Conservation (phyloP, 805 yeast species). For the Gaillardinia entomophila region DNA sequence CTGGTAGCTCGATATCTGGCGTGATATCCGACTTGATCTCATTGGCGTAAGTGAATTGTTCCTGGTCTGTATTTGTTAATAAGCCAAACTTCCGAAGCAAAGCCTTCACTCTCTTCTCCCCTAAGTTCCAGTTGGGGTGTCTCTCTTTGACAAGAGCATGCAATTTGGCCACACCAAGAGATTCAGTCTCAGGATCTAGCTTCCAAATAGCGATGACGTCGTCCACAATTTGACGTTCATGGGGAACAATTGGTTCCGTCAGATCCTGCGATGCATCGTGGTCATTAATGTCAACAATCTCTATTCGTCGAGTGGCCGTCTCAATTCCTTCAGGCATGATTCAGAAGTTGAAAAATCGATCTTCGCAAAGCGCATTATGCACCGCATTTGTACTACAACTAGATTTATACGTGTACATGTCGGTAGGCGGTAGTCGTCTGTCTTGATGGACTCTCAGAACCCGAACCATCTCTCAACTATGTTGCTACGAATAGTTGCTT, state of each 20-base stretch:
- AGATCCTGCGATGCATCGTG: constrained; percentile 10
- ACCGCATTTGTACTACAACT: too few relatives aligned
- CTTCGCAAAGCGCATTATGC: too few relatives aligned
- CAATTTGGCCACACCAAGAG: constrained; percentile 49
- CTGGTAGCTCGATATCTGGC: constrained; percentile 38
- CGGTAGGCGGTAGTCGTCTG: too few relatives aligned
- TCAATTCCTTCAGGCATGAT: not conserved
- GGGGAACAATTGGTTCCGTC: constrained; percentile 39
- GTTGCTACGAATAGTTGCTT: not conserved
- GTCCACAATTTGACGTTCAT: constrained; percentile 53
- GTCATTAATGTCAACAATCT: constrained; percentile 35
- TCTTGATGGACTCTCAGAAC: not conserved
- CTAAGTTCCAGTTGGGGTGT: constrained; percentile 59
- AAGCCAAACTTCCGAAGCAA: constrained; percentile 55
- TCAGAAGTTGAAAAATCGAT: too few relatives aligned
- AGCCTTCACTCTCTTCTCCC: constrained; percentile 50
- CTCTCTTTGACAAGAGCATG: constrained; percentile 43
- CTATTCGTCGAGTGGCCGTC: constrained; percentile 14
- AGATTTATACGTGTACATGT: too few relatives aligned
- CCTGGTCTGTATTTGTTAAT: constrained; percentile 17
- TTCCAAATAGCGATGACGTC: constrained; percentile 64
- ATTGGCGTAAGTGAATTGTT: constrained; percentile 44
- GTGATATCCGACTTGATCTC: constrained; percentile 49
- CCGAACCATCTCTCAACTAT: not conserved
- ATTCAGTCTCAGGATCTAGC: constrained; percentile 57